Percentiles rank a stretch among this genome's conserved stretches.
These are phyloP conservation scores for Russula olivacea DNA, from an alignment of 768 basidiomycete species.

Conservation along the genomic window DNA sequence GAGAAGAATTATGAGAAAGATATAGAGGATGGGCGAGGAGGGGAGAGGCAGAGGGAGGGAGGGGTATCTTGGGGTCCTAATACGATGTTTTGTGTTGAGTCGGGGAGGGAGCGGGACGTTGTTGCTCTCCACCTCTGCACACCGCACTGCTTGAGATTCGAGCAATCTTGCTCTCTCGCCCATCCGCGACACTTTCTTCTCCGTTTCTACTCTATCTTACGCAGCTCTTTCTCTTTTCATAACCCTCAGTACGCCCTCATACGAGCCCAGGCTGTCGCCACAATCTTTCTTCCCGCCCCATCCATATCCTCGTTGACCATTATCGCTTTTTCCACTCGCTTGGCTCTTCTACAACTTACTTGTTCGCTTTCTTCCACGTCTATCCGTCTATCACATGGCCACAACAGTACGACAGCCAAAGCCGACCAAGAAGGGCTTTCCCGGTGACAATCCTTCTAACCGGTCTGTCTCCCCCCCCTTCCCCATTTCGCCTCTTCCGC, in stretches of 20 bases:
- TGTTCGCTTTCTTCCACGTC: slow-evolving; percentile 31
- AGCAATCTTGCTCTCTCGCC: slow-evolving; percentile 17
- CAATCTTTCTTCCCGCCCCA: slow-evolving; percentile 11
- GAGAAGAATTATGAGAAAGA: background rate
- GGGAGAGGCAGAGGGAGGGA: background rate
- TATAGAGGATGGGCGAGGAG: background rate
- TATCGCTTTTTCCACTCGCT: slow-evolving; percentile 31
- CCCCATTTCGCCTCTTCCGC: slow-evolving; percentile 21
- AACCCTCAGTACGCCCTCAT: slow-evolving; percentile 15
- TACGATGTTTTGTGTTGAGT: background rate
- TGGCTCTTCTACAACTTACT: slow-evolving; percentile 30
- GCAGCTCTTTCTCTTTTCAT: slow-evolving; percentile 12
- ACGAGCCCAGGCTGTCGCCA: slow-evolving; percentile 19
- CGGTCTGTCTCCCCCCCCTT: slow-evolving; percentile 39
- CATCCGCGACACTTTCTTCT: slow-evolving; percentile 22
- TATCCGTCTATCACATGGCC: slow-evolving; percentile 26
- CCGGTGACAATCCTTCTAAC: slow-evolving; percentile 41
- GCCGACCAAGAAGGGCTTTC: slow-evolving; percentile 54
- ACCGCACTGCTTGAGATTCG: slow-evolving; percentile 14
- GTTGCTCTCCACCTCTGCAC: slow-evolving; percentile 2
- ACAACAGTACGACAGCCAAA: slow-evolving; percentile 48
- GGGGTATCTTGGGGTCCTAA: slow-evolving; percentile 7
- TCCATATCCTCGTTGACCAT: slow-evolving; percentile 13
- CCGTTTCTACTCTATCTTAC: background rate
- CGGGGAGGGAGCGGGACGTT: background rate